These are phyloP conservation scores for Spergularia bocconei DNA, from an alignment of 148 eudicot genomes.

Conservation along the genomic window DNA sequence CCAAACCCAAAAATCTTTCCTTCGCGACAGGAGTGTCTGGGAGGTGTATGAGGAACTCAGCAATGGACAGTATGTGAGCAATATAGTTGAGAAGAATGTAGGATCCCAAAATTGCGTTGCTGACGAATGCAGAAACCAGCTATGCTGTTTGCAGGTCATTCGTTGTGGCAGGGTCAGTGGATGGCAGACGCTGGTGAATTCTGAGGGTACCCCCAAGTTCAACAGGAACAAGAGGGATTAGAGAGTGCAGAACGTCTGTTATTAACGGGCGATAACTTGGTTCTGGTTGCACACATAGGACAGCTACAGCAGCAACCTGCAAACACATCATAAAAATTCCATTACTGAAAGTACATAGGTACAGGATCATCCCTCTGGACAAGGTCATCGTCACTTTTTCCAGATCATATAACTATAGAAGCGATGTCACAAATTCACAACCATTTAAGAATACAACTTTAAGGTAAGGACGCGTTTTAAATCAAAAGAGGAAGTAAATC, in stretches of 20 bases:
- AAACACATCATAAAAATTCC: not conserved
- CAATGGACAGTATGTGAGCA: not conserved
- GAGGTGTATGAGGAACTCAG: not conserved
- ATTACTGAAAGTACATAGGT: not conserved
- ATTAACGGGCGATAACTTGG: constrained; percentile 90
- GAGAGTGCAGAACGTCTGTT: constrained; percentile 79
- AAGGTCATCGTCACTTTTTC: too few species aligned
- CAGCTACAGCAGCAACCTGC: constrained; percentile 93
- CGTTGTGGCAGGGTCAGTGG: not conserved
- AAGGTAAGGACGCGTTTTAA: not conserved
- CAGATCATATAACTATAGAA: too few species aligned
- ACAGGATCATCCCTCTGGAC: too few species aligned
- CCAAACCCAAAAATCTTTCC: constrained; percentile 7
- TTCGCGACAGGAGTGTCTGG: not conserved
- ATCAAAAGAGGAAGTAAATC: not conserved
- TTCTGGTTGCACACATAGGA: constrained; percentile 89
- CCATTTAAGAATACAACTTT: not conserved
- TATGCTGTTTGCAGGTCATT: constrained; percentile 17
- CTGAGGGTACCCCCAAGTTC: constrained; percentile 84
- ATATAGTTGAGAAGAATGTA: not conserved
- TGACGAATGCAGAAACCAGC: not conserved
- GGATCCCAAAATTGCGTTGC: constrained; percentile 15
- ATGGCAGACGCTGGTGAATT: constrained; percentile 24
- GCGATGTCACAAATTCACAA: too few species aligned
- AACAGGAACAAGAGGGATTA: constrained; percentile 73